phyloP scores from a whole-genome alignment of 2,329 filamentous ascomycete species.

The Aspergillus proliferans region DNA sequence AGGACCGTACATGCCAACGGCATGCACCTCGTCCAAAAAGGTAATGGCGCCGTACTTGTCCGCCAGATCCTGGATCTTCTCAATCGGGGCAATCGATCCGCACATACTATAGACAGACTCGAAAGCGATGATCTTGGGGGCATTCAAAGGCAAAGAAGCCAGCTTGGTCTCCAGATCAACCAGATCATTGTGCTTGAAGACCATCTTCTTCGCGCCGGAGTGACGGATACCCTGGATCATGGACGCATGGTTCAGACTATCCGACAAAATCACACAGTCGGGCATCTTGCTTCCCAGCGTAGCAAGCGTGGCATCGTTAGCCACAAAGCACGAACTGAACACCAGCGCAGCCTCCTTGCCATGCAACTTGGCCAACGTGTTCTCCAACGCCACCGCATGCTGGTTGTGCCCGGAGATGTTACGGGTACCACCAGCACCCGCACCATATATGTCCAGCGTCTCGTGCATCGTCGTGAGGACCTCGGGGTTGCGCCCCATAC shows the following conservation, averaged over 20 bases:
- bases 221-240: constrained; percentile 99
- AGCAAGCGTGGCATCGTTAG: constrained; percentile 92
- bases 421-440: constrained; percentile 87
- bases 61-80: constrained; percentile 89
- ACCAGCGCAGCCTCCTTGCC: constrained; percentile 88
- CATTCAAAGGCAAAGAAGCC: constrained; percentile 72
- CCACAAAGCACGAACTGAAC: constrained; percentile 96
- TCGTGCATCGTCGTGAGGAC: constrained; percentile 91
- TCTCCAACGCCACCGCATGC: constrained; percentile 81
- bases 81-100: constrained; percentile 91
- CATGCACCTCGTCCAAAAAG: constrained; percentile 97
- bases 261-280: constrained; percentile 94
- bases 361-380: constrained; percentile 76
- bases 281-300: constrained; percentile 96
- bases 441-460: constrained; percentile 88
- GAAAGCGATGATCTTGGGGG: constrained; percentile 97
- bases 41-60: constrained; percentile 97
- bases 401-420: constrained; percentile 98
- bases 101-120: constrained; percentile 99
- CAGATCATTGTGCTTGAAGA: constrained; percentile 98
- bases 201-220: constrained; percentile 92
- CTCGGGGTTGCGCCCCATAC: constrained; percentile 86
- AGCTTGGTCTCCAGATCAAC: constrained; percentile 87
- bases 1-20: constrained; percentile 98
- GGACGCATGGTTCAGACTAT: constrained; percentile 94